Evolutionary conservation across 2,329 filamentous ascomycete species (phyloP).

Genomic region (Colletotrichum gigasporum): DNA sequence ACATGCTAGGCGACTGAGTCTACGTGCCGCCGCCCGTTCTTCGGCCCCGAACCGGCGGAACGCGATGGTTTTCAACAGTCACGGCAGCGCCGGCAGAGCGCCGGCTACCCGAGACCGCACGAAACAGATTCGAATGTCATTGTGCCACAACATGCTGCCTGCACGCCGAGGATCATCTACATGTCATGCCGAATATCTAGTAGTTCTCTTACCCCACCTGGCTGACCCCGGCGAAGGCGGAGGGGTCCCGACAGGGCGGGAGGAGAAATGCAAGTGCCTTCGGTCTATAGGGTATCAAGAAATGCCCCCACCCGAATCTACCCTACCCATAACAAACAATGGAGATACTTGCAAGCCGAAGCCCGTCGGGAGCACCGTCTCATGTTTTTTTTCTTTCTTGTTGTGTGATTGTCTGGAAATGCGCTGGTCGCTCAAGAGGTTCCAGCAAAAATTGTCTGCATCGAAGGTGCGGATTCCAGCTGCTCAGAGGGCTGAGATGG

Average conservation of each 20-base stretch:
- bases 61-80: no score
- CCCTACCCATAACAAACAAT: slow-evolving; percentile 20
- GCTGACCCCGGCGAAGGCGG: background rate
- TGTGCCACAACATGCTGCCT: slow-evolving; percentile 10
- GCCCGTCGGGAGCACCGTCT: background rate
- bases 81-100: no score
- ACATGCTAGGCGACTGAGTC: no score
- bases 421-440: background rate
- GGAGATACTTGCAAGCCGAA: background rate
- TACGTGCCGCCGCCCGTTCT: no score
- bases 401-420: background rate
- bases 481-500: slow-evolving; percentile 22
- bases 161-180: slow-evolving; percentile 26
- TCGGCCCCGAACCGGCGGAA: no score
- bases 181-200: slow-evolving; percentile 26
- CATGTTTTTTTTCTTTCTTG: background rate
- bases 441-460: background rate
- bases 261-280: slow-evolving; percentile 24
- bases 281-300: slow-evolving; percentile 33
- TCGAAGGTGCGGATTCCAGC: background rate
- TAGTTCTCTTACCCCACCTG: background rate
- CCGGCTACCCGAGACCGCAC: no score
- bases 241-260: background rate
- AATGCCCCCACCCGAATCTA: slow-evolving; percentile 30
- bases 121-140: background rate